Evolutionary conservation across 495 filamentous ascomycete species (phyloP).

Genomic region (Hypoxylon rickii): DNA sequence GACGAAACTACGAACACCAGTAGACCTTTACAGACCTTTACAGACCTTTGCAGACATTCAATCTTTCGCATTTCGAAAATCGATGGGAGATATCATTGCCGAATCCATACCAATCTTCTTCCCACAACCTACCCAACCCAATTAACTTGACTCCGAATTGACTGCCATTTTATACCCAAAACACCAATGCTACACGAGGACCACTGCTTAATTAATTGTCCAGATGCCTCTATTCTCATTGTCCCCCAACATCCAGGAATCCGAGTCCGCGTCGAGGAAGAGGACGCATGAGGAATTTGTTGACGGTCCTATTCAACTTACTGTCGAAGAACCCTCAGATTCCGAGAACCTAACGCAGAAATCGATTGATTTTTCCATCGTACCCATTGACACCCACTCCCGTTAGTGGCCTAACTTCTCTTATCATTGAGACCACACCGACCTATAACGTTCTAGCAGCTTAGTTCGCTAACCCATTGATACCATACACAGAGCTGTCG

Average conservation of each 20-base stretch:
- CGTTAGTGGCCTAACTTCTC: conserved; percentile 17
- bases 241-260: conserved; percentile 43
- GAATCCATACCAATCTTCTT: neutral
- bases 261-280: conserved; percentile 39
- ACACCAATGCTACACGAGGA: conserved; percentile 8
- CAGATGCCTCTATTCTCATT: conserved; percentile 46
- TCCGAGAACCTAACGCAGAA: conserved; percentile 20
- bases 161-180: no score
- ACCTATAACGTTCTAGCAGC: no score
- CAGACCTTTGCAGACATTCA: no score
- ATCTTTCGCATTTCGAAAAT: no score
- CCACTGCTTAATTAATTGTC: neutral
- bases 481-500: conserved; percentile 19
- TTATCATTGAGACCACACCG: neutral
- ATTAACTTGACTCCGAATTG: neutral
- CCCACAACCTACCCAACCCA: neutral
- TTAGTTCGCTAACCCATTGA: neutral
- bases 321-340: conserved; percentile 7
- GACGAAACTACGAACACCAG: neutral
- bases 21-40: no score
- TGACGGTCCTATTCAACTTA: conserved; percentile 11
- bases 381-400: conserved; percentile 7
- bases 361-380: conserved; percentile 2
- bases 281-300: conserved; percentile 44
- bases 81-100: no score